Evolutionary conservation across 1,139 yeast genomes (phyloP).

Genomic region (Keqinozyma sinolaborantium): DNA sequence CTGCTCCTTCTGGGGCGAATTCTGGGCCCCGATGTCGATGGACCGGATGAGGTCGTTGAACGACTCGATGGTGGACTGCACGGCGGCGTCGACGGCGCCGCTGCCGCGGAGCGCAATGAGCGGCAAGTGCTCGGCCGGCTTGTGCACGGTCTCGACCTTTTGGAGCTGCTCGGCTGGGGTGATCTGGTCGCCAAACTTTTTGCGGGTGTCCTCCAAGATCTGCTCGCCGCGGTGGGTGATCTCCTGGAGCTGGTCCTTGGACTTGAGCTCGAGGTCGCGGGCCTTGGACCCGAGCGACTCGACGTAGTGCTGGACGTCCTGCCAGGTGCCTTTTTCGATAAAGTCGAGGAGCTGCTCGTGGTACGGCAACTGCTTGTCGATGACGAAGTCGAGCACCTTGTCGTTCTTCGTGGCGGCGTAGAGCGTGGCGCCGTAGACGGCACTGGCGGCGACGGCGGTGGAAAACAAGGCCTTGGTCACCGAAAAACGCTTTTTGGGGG

Average conservation of each 20-base stretch:
- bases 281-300: conserved; percentile 18
- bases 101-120: conserved; percentile 24
- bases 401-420: conserved; percentile 45
- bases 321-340: conserved; percentile 36
- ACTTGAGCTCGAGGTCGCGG: conserved; percentile 16
- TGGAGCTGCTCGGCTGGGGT: conserved; percentile 48
- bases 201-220: conserved; percentile 35
- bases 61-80: conserved; percentile 44
- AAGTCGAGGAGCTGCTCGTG: conserved; percentile 40
- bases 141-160: conserved; percentile 36
- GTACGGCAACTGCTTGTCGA: conserved; percentile 44
- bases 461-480: conserved; percentile 30
- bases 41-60: conserved; percentile 52
- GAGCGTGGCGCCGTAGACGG: conserved; percentile 38
- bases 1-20: conserved; percentile 24
- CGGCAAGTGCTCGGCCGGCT: conserved; percentile 32
- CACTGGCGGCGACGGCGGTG: conserved; percentile 24
- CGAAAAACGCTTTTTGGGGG: conserved; percentile 28
- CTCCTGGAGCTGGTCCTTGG: conserved; percentile 31
- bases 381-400: conserved; percentile 43
- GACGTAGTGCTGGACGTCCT: conserved; percentile 25
- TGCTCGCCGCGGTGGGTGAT: conserved; percentile 34
- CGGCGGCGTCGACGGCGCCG: conserved; percentile 38
- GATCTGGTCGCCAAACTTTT: conserved; percentile 20
- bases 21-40: conserved; percentile 39